A percentile compares a stretch with the other conserved stretches of the same genome.
Evolutionary conservation across 768 basidiomycete species (phyloP).

Genomic region (Mycena galericulata): DNA sequence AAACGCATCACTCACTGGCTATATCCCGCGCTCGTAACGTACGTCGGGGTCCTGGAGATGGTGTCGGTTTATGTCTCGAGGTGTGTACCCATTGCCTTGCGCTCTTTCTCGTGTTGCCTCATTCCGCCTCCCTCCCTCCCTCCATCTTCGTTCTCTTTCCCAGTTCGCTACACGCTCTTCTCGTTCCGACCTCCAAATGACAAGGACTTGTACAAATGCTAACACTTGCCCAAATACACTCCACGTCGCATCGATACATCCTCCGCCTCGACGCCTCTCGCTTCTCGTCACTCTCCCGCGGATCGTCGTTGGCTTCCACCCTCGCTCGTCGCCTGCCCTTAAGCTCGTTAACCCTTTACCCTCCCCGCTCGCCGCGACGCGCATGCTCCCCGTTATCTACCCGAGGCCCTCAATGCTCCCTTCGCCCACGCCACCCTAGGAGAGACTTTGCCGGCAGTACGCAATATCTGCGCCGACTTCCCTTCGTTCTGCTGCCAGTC

Average conservation of each 20-base stretch:
- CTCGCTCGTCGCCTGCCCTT: background rate
- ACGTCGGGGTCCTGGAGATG: background rate
- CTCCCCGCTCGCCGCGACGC: too few species aligned
- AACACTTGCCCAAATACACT: too few species aligned
- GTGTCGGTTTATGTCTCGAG: background rate
- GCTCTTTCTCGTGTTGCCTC: background rate
- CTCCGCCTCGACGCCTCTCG: background rate
- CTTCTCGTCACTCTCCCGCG: background rate
- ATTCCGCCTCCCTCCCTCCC: background rate
- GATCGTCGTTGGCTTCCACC: background rate
- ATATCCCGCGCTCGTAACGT: background rate
- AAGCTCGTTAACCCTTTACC: background rate
- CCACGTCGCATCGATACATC: background rate
- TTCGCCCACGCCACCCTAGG: background rate
- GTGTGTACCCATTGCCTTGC: background rate
- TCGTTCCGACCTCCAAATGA: background rate
- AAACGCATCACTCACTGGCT: background rate
- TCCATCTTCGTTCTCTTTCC: background rate
- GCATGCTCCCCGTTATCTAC: background rate
- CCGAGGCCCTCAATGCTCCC: background rate
- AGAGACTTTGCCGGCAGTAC: background rate
- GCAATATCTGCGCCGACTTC: background rate
- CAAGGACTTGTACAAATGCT: too few species aligned
- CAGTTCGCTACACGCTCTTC: slow-evolving; percentile 2
- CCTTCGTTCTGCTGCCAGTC: background rate